A percentile compares a stretch with the other conserved stretches of the same genome.
These are phyloP conservation scores for Nicotiana tomentosiformis DNA, from an alignment of 257 asterid genomes.

Conservation along the genomic window DNA sequence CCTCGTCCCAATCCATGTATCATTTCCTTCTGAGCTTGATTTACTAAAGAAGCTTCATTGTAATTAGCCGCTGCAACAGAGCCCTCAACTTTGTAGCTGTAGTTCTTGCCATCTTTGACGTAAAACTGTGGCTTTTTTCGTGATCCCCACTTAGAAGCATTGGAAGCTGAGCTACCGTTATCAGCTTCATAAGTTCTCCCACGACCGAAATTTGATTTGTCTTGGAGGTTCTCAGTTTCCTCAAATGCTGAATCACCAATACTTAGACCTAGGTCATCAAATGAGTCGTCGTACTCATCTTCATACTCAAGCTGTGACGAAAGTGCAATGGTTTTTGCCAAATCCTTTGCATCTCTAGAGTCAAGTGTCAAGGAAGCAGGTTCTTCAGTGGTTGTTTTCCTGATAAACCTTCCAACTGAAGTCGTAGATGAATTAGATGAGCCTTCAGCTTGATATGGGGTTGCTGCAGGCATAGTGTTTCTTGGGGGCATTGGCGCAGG, in stretches of 20 bases:
- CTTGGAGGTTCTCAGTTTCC: slow-evolving; percentile 44
- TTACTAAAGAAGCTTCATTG: slow-evolving; percentile 64
- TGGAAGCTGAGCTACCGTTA: slow-evolving; percentile 33
- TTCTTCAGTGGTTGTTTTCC: slow-evolving; percentile 42
- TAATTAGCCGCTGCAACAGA: slow-evolving; percentile 67
- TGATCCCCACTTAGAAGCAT: slow-evolving; percentile 52
- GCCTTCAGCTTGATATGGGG: slow-evolving; percentile 25
- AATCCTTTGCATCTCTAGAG: slow-evolving; percentile 35
- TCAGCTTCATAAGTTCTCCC: slow-evolving; percentile 31
- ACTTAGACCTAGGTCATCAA: slow-evolving; percentile 84
- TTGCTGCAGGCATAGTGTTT: slow-evolving; percentile 17
- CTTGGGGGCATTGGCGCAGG: slow-evolving; percentile 20
- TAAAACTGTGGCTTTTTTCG: slow-evolving; percentile 71
- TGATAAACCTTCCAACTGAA: slow-evolving; percentile 64
- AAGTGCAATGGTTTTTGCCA: slow-evolving; percentile 68
- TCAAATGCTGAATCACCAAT: slow-evolving; percentile 71
- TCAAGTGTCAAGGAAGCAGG: slow-evolving; percentile 46
- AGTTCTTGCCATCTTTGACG: slow-evolving; percentile 93
- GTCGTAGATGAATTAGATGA: slow-evolving; percentile 48
- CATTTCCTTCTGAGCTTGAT: slow-evolving; percentile 53
- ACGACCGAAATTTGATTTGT: slow-evolving; percentile 20
- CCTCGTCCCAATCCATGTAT: slow-evolving; percentile 90
- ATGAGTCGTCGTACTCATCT: slow-evolving; percentile 96
- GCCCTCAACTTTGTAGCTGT: slow-evolving; percentile 88
- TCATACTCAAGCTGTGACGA: slow-evolving; percentile 80